phyloP scores from a whole-genome alignment of 2,329 filamentous ascomycete species.

The Trichocomaceae sp. region DNA sequence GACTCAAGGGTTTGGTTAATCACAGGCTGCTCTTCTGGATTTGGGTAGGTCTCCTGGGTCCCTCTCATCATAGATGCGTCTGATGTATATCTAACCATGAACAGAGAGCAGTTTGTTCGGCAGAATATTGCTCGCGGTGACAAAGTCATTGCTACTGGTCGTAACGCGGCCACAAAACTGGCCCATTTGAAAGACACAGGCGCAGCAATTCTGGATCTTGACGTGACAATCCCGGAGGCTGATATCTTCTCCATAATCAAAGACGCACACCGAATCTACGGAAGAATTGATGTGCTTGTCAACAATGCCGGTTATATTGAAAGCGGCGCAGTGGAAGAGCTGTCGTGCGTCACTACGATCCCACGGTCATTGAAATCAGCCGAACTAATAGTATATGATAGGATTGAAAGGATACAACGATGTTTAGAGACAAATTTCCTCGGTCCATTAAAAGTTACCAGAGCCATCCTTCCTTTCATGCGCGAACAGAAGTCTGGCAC shows the following conservation, averaged over 20 bases:
- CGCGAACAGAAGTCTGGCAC: constrained; percentile 18
- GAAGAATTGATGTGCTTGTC: constrained; percentile 9
- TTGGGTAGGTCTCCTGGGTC: neutral
- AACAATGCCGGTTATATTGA: constrained; percentile 12
- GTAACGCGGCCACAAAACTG: constrained; percentile 9
- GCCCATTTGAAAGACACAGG: constrained; percentile 9
- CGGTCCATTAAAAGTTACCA: constrained; percentile 22
- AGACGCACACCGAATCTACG: constrained; percentile 6
- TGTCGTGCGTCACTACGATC: constrained; percentile 3
- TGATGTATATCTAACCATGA: neutral
- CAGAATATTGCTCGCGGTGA: constrained; percentile 8
- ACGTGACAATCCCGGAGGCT: constrained; percentile 7
- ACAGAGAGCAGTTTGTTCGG: constrained; percentile 11
- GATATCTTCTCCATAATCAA: constrained; percentile 5
- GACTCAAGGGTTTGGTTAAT: constrained; percentile 9
- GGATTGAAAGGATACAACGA: constrained; percentile 6
- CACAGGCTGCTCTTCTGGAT: constrained; percentile 10
- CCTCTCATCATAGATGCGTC: neutral
- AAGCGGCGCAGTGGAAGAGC: constrained; percentile 9
- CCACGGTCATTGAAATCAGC: neutral
- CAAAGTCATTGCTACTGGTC: constrained; percentile 11
- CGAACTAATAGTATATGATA: neutral
- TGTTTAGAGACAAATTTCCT: constrained; percentile 21
- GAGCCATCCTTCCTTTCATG: constrained; percentile 22
- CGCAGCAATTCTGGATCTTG: constrained; percentile 6